Evolutionary conservation across 441 rosid species (phyloP).

Genomic region (Euphorbia schlechtendalii): DNA sequence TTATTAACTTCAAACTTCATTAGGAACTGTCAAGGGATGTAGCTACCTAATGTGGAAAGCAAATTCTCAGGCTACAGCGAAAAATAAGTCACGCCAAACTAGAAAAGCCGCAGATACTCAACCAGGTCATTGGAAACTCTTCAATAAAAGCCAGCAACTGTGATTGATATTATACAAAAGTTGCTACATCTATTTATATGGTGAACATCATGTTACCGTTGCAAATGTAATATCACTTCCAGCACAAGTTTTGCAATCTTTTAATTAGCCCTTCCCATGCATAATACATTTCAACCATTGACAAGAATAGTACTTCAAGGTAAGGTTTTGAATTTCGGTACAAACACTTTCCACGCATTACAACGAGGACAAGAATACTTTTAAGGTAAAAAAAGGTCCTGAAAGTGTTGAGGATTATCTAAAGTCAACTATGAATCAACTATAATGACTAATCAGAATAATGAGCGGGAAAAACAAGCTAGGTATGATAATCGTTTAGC

Average conservation of each 20-base stretch:
- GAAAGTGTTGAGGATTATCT: background rate
- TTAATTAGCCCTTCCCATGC: too few species aligned
- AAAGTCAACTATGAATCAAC: too few species aligned
- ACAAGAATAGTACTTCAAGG: too few species aligned
- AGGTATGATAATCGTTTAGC: too few species aligned
- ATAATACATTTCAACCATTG: too few species aligned
- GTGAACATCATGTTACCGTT: background rate
- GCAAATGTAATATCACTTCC: background rate
- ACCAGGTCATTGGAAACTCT: background rate
- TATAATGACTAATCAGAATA: too few species aligned
- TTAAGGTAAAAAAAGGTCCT: conserved; percentile 2
- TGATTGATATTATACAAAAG: too few species aligned
- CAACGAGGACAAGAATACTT: background rate
- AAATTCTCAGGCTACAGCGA: background rate
- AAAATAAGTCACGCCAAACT: background rate
- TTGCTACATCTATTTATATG: background rate
- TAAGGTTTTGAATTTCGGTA: background rate
- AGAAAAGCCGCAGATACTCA: background rate
- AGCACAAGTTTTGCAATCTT: background rate
- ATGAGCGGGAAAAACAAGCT: background rate
- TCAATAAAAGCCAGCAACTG: too few species aligned
- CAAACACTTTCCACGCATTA: background rate
- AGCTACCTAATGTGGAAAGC: background rate
- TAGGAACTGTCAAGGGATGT: background rate
- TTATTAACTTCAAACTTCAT: background rate